A percentile compares a stretch with the other conserved stretches of the same genome.
Conservation (phyloP, 306 rosid species). For the Fragaria vesca region DNA sequence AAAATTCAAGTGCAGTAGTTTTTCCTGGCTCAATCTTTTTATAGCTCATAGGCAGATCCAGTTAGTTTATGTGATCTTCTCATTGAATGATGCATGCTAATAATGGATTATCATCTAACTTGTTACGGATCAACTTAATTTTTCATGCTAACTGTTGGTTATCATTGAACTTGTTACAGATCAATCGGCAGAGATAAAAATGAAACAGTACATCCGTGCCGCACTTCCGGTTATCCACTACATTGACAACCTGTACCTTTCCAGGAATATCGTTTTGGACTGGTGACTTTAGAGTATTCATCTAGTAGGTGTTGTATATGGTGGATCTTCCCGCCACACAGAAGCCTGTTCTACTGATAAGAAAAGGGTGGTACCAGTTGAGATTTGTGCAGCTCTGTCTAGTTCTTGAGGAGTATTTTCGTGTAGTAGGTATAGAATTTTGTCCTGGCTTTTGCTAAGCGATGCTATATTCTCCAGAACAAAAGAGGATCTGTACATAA, state of each 20-base stretch:
- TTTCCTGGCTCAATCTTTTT: background rate
- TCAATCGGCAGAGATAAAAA: slow-evolving; percentile 75
- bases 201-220: slow-evolving; percentile 74
- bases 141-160: background rate
- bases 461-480: no score
- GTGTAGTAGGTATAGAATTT: background rate
- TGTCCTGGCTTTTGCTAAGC: slow-evolving; percentile 3
- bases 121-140: background rate
- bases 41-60: background rate
- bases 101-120: background rate
- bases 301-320: background rate
- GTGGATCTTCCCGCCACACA: background rate
- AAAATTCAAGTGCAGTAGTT: background rate
- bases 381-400: background rate
- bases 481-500: background rate
- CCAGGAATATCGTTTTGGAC: slow-evolving; percentile 68
- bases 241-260: slow-evolving; percentile 71
- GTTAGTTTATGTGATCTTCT: background rate
- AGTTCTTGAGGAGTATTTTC: background rate
- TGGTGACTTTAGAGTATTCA: slow-evolving; percentile 76
- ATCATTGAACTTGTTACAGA: slow-evolving; percentile 46
- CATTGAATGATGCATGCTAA: background rate
- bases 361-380: background rate
- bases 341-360: background rate
- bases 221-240: slow-evolving; percentile 63